phyloP scores from a whole-genome alignment of 2,329 filamentous ascomycete species.

The Fusarium sp. region DNA sequence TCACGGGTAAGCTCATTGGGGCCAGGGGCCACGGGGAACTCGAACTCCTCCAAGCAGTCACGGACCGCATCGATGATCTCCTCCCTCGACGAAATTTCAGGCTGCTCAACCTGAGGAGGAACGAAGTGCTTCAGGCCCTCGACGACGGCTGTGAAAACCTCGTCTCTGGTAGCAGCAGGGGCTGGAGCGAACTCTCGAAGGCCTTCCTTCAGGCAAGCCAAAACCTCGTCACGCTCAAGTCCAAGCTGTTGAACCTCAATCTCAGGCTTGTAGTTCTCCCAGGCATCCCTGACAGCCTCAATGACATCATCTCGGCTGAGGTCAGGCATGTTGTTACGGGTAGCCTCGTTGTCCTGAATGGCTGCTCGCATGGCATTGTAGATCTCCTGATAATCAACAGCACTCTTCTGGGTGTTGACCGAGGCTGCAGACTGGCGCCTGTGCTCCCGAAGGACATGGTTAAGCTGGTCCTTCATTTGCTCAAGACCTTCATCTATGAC shows the following conservation, averaged over 20 bases:
- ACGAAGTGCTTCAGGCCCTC: slow-evolving; percentile 85
- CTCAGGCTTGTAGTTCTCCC: slow-evolving; percentile 94
- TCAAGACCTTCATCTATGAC: slow-evolving; percentile 85
- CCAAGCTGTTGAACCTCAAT: slow-evolving; percentile 92
- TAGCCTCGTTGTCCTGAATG: slow-evolving; percentile 69
- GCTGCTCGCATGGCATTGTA: slow-evolving; percentile 87
- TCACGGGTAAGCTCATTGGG: slow-evolving; percentile 67
- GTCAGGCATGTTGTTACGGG: slow-evolving; percentile 51
- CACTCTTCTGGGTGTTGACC: slow-evolving; percentile 67
- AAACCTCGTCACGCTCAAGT: slow-evolving; percentile 88
- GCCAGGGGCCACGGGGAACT: slow-evolving; percentile 72
- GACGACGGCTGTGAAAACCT: slow-evolving; percentile 87
- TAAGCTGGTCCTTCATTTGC: slow-evolving; percentile 87
- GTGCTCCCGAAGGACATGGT: slow-evolving; percentile 81
- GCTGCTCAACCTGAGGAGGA: slow-evolving; percentile 77
- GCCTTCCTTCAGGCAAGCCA: slow-evolving; percentile 87
- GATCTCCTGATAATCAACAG: slow-evolving; percentile 83
- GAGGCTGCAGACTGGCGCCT: slow-evolving; percentile 75
- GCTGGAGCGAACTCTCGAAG: slow-evolving; percentile 78
- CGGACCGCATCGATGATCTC: slow-evolving; percentile 87
- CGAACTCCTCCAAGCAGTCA: slow-evolving; percentile 88
- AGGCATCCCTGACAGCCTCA: slow-evolving; percentile 87
- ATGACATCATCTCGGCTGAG: slow-evolving; percentile 86
- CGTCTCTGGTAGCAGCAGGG: slow-evolving; percentile 78
- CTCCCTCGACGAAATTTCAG: slow-evolving; percentile 78